Base-by-base conservation (phyloP, 2,329 filamentous ascomycete genomes). In the Cryoendolithus antarcticus region DNA sequence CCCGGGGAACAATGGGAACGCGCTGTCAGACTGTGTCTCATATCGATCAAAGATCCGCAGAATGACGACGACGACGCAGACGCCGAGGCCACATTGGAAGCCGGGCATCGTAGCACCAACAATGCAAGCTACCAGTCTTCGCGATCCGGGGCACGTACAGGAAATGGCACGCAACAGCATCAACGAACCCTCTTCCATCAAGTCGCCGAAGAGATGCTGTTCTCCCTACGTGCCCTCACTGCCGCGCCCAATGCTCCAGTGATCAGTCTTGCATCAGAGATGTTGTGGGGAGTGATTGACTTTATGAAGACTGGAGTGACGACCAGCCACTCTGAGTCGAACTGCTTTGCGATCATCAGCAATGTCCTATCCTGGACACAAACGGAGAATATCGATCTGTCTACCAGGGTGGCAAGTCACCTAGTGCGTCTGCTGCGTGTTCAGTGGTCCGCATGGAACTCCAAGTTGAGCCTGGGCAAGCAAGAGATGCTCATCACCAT, bases 331-430 rank as follows among this genome's bases (percentile, higher is more conserved):
- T 42, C 44, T 9, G 39, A 43, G n/a, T 79, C 82, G 52, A 63
- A 80, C 40, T 80, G 81, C 10, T 86, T 96, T 55, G 76, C 75
- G 32, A 72, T 79, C 32, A 67, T 95, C 52, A 93, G 93, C 61
- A 65, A 69, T 36, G 60, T 93, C 4, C 65, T 93, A 35, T 64
- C 70, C 30, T 72, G 70, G 41, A 73, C 75, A 2, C 70, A 82
- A 40, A 75, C 79, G 34, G 82, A 94, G 52, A 73, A 83, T 44
- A 69, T 79, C 9, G 59, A 66, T 1, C 66, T 86, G 38, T 74
- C 80, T 3, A 72, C 72, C 46, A 67, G 65, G 28, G 63, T 80
- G 30, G 69, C 81, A 10, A 63, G 67, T 39, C 69, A 74, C 5
- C 57, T 88, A 6, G 55, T 94, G 15, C 81, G 84, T 1, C 59